Base-by-base conservation (phyloP, 2,329 filamentous ascomycete genomes). In the Botrytis fabae region DNA sequence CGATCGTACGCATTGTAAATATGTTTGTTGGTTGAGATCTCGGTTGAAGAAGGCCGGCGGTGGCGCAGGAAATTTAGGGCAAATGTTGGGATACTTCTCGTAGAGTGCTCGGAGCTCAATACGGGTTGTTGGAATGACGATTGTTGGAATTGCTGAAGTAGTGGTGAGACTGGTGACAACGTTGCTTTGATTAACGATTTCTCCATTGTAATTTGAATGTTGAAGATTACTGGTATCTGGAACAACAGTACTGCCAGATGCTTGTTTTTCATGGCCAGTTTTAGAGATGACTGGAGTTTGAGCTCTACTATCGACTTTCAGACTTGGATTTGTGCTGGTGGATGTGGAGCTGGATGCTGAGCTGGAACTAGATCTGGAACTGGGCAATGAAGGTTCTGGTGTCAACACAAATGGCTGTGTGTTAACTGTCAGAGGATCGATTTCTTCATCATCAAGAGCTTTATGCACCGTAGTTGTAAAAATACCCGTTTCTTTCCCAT, bases 31-130 rank as follows among this genome's bases (percentile, higher is more conserved):
- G 10, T 35, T 63, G 42, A 63, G n/a, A 4, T 18, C 25, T 57
- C 48, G n/a, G 38, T 69, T 69, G n/a, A 42, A 69, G 38, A 69
- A 69, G 28, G 65, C 46, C 9, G 65, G 65, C 16, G n/a, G 28
- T 9, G 59, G 25, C 20, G 59, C 68, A 4, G 57, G 28, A 28
- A 65, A n/a, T 12, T 40, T 71, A 5, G 70, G 70, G 20, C 61
- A 66, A 28, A 71, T 60, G 16, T 66, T 22, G 22, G 70, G 59
- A 32, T 42, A 65, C 60, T 35, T 60, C 18, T 68, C 62, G 61
- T 59, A 69, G 35, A 69, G 48, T 32, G 46, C 46, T 65, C 60
- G n/a, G 12, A 65, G 69, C n/a, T 63, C 60, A 14, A 48, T 44
- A 18, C 61, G 35, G 54, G 8, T 60, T 62, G 28, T 46, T n/a